Percentiles rank a stretch among this genome's conserved stretches.
phyloP scores from a whole-genome alignment of 257 asterid genomes.

The Rhazya stricta region DNA sequence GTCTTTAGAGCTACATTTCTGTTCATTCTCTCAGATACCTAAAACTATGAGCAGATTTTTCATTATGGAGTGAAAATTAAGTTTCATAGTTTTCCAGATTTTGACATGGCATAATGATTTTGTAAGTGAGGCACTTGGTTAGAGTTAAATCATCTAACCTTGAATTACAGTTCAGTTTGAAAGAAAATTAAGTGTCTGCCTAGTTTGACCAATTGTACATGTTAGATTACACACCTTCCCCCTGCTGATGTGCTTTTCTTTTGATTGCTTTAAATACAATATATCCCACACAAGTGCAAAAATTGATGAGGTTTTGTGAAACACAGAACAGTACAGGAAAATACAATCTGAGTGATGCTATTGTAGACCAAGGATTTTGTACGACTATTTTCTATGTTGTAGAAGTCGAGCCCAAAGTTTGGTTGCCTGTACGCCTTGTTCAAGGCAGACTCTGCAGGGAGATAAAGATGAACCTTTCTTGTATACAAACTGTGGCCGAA shows the following conservation, averaged over 20 bases:
- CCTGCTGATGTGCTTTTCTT: not conserved
- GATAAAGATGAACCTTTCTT: slow-evolving; percentile 53
- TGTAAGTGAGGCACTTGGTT: not conserved
- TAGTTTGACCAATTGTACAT: not conserved
- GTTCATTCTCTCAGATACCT: not conserved
- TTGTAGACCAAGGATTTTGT: slow-evolving; percentile 32
- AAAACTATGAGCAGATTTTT: not conserved
- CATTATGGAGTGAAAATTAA: not conserved
- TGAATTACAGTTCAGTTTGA: not conserved
- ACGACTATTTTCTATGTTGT: slow-evolving; percentile 59
- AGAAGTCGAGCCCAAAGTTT: slow-evolving; percentile 68
- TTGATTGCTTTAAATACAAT: slow-evolving; percentile 6
- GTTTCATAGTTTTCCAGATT: not conserved
- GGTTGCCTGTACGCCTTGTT: slow-evolving; percentile 77
- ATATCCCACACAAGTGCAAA: slow-evolving; percentile 16
- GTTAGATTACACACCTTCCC: not conserved
- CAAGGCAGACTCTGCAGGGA: slow-evolving; percentile 74
- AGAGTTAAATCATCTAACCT: not conserved
- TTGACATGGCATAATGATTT: not conserved
- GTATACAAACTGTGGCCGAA: slow-evolving; percentile 62
- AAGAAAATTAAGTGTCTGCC: not conserved
- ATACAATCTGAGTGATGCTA: slow-evolving; percentile 25
- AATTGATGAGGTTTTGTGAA: slow-evolving; percentile 16
- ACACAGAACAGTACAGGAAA: slow-evolving; percentile 32
- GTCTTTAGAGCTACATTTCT: slow-evolving; percentile 1